Conservation (phyloP, 495 filamentous ascomycete species). For the Penicillium odoratum region DNA sequence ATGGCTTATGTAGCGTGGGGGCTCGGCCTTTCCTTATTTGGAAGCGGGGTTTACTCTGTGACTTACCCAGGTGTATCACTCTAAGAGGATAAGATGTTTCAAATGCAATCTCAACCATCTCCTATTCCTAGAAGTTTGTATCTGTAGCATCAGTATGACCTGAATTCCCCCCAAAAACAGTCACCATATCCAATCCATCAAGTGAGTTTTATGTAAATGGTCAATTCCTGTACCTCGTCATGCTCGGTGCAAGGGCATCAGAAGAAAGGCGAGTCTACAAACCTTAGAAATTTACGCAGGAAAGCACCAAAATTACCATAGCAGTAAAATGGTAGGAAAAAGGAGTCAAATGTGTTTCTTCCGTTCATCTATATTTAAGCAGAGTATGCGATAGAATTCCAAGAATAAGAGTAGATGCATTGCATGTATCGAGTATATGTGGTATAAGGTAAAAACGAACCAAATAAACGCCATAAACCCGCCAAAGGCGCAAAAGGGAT, state of each 20-base stretch:
- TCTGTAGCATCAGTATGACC: no score
- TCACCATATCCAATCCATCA: no score
- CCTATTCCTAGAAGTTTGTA: no score
- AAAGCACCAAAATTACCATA: neutral
- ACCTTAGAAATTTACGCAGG: no score
- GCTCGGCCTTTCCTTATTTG: neutral
- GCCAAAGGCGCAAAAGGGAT: neutral
- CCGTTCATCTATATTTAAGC: neutral
- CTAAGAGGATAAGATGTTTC: no score
- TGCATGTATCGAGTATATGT: conserved; percentile 14
- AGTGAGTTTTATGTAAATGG: no score
- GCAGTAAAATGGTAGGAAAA: no score
- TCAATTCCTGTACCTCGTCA: no score
- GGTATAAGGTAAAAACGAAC: conserved; percentile 17
- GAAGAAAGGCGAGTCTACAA: conserved; percentile 17
- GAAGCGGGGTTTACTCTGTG: neutral
- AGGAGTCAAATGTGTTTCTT: no score
- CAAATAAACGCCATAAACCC: conserved; percentile 10
- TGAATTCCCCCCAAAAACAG: no score
- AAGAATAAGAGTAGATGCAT: neutral
- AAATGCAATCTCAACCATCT: no score
- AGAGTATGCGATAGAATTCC: neutral
- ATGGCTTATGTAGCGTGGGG: neutral
- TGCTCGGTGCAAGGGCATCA: conserved; percentile 30
- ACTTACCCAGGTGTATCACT: no score